Evolutionary conservation across 306 rosid species (phyloP), one percentile per base, ranked within the genome.

Genomic region (Comarum palustre): DNA sequence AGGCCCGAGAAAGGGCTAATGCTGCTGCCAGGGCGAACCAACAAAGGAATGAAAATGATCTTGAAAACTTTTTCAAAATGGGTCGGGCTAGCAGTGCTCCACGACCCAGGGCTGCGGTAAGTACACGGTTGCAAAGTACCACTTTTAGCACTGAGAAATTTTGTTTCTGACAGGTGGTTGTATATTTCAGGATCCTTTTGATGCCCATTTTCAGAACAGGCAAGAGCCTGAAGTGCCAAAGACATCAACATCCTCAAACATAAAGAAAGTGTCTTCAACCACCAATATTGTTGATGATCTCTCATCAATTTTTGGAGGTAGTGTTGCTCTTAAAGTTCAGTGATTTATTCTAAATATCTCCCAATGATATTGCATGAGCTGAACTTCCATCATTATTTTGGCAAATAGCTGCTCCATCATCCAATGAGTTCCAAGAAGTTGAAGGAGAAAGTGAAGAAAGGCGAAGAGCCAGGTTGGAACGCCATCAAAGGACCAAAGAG

Each of bases 361-460:
- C 55, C 50, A 5, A 12, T 66, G 16, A 60, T 65, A 46, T 74
- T 79, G 55, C 79, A 38, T 51, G 52, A 47, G 62, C 70, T 71
- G 71, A 83, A 55, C 34, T 74, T 78, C 48, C n/a, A 32, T 32
- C 66, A 29, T 61, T 69, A 16, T 66, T 81, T 22, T 66, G 77
- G 75, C 82, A 73, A 83, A 57, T 55, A 92, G 96, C 87, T 79
- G 78, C 90, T 66, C 92, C 93, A 36, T 78, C 79, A 54, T 82
- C 95, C 55, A 96, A 95, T 81, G 87, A 78, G 69, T 89, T 95
- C 84, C 99, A 84, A 69, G 97, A 88, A 17, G 84, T 88, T 83
- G 96, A 90, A 76, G 99, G 99, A 82, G 99, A 95, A 82, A 88
- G 34, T 87, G 97, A 91, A 78, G 99, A 95, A 65, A 90, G 97